Evolutionary conservation across 106 monocot species (phyloP), one percentile per base, ranked within the genome.

Genomic region (Ottelia alismoides): DNA sequence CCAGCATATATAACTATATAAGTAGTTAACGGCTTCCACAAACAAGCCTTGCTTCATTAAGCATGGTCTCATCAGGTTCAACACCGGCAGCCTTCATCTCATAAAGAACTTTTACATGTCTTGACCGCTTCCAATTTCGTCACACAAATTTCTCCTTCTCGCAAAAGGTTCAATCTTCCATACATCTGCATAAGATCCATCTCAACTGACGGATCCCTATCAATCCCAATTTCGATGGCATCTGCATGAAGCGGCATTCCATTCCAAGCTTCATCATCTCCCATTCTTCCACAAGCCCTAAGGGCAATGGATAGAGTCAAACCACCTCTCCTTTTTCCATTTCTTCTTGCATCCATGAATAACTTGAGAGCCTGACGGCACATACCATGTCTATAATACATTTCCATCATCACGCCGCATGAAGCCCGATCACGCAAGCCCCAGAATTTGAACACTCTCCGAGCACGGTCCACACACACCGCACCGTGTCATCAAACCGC

Each of bases 121-220:
- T 25, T 44, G 65, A 20, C 24, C 12, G 25, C 55, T 18, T 17
- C 47, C 29, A n/a, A 53, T 57, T 18, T 27, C 0, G 25, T 69
- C 64, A 19, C 83, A 79, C 2, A 58, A 66, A 25, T 47, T 76
- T 55, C 62, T 65, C 10, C 81, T 2, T 82, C 81, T 0, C 0
- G 19, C 2, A 69, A 11, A 17, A 65, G 64, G 22, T 79, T 74
- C 9, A 61, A 53, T 20, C 68, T 65, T 11, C 73, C 56, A 55
- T 83, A 88, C 79, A 88, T 76, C n/a, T 62, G 62, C 30, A 88
- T 60, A 58, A 88, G 35, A 17, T 74, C 35, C 22, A 65, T 55
- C 30, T 60, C 70, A 16, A 79, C 76, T 30, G 45, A 65, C 25
- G 19, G 32, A 64, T 78, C 62, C 12, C 20, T 21, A 10, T 63